These are phyloP conservation scores for Cercophora newfieldiana DNA, from an alignment of 495 filamentous ascomycete species.

Conservation along the genomic window DNA sequence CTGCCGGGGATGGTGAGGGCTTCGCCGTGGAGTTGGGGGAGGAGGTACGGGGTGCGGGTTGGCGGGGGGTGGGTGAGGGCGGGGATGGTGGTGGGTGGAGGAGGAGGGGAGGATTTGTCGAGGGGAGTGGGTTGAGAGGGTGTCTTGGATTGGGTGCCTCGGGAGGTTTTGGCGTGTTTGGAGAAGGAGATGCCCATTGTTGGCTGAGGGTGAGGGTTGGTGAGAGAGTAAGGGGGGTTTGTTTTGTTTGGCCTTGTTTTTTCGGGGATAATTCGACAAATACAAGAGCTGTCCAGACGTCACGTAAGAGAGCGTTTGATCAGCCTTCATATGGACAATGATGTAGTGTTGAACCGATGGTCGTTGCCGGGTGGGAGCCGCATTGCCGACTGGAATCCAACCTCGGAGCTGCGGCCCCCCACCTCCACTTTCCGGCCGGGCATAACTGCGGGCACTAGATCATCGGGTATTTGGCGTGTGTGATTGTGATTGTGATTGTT, in stretches of 20 bases:
- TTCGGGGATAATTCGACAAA: too few relatives aligned
- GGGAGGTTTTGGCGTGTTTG: background rate
- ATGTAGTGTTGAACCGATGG: background rate
- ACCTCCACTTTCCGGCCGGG: background rate
- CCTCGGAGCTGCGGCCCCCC: background rate
- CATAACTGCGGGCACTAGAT: background rate
- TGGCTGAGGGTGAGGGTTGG: background rate
- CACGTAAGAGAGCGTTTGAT: too few relatives aligned
- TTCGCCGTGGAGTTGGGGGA: conserved; percentile 12
- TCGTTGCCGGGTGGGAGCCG: background rate
- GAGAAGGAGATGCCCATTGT: background rate
- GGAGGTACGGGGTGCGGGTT: conserved; percentile 4
- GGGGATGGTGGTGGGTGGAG: conserved; percentile 4
- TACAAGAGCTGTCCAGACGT: too few relatives aligned
- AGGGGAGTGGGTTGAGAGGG: background rate
- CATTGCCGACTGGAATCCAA: too few relatives aligned
- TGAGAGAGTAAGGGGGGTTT: background rate
- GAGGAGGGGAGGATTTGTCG: background rate
- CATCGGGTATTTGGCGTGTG: background rate
- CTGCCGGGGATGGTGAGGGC: conserved; percentile 11
- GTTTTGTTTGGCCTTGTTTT: background rate
- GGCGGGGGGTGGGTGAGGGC: background rate
- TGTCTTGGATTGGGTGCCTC: background rate
- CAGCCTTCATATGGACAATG: too few relatives aligned
- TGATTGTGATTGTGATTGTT: too few relatives aligned